phyloP scores from a whole-genome alignment of 75 land plant genomes.

The Pinus tabuliformis region DNA sequence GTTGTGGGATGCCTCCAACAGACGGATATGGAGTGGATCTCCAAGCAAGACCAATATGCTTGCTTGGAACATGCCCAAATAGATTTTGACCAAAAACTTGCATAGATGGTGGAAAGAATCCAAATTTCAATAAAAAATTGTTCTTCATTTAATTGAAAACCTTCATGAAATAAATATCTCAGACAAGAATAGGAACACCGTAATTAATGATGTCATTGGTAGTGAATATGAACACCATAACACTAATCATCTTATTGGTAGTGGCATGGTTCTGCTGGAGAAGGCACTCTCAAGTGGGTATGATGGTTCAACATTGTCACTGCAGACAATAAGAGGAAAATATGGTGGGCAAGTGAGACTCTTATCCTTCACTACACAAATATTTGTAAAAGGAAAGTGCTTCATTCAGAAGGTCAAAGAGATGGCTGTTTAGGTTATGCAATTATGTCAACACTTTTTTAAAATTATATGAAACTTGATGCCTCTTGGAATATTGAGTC shows the following conservation, averaged over 20 bases:
- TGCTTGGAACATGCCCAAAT: constrained; percentile 68
- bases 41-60: constrained; percentile 89
- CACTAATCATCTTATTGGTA: constrained; percentile 36
- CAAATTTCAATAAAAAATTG: constrained; percentile 78
- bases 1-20: constrained; percentile 84
- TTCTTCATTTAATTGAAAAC: constrained; percentile 65
- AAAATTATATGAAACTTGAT: constrained; percentile 37
- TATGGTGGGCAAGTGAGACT: too few species aligned
- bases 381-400: constrained; percentile 18
- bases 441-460: constrained; percentile 32
- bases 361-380: too few species aligned
- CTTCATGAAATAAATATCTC: constrained; percentile 55
- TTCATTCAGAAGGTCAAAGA: constrained; percentile 18
- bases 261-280: constrained; percentile 50
- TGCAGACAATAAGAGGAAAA: constrained; percentile 51
- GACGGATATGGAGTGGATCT: constrained; percentile 58
- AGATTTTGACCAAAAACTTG: constrained; percentile 53
- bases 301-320: constrained; percentile 70
- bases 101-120: constrained; percentile 86
- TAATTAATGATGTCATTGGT: constrained; percentile 38
- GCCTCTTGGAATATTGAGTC: constrained; percentile 37
- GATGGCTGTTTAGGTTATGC: constrained; percentile 15
- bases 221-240: constrained; percentile 70
- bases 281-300: constrained; percentile 67
- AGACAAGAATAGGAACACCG: constrained; percentile 87